Evolutionary conservation across 2,329 filamentous ascomycete genomes (phyloP), one percentile per base, ranked within the genome.

Genomic region (Ceratocystis albifundus): DNA sequence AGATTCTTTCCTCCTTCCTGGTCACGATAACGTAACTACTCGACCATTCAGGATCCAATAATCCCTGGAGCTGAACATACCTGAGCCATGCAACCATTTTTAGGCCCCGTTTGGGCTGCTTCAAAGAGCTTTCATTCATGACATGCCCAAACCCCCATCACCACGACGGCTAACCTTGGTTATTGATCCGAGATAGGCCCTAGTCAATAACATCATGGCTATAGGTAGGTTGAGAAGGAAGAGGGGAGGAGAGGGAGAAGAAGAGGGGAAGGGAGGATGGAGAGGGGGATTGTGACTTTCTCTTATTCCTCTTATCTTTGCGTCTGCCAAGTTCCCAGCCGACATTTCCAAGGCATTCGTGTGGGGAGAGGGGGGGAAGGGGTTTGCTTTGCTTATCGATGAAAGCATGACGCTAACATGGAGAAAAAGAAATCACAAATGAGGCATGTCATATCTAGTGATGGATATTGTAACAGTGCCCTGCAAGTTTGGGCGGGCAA

Each of bases 381-480:
- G 36, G 3, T 28, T 53, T 53, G 48, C 48, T 6, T 41, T 53
- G 22, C 22, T 53, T 25, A 53, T 15, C 28, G 1, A 28, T 53
- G 12, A 41, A 41, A 41, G 7, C 48, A 20, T 4, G 8, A 25
- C n/a, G 48, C 48, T 32, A 32, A 22, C 7, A 25, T 28, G 53
- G 28, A 20, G 32, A 25, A 59, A 57, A 59, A 59, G 55, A 59
- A 59, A 59, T 36, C 55, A 32, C n/a, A 59, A 59, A 59, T 59
- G 28, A 59, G 22, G 55, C 12, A 20, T 30, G 32, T 20, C 4
- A n/a, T 59, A 4, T 36, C 25, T 25, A 30, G 32, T 32, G 25
- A 32, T 59, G 28, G 36, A 59, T 28, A 36, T 59, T 59, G 32
- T n/a, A 59, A 36, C 12, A 59, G 12, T 28, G 28, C 55, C 55